Base-by-base conservation (phyloP, 108 stramenopile genomes). In the Cyclostephanos invisitatus region DNA sequence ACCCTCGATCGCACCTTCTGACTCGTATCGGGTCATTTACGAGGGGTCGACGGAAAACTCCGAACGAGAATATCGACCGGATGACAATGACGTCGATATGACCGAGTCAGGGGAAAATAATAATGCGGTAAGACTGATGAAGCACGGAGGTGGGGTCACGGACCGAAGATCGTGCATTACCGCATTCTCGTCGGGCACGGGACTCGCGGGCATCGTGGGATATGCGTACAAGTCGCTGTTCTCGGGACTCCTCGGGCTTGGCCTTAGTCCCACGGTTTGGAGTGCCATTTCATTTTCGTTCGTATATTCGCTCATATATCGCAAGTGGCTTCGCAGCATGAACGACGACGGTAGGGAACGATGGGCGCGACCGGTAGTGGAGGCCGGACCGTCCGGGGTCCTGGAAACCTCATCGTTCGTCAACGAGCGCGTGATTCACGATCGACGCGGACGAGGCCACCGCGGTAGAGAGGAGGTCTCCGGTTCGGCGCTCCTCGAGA, bases 151-250 rank as follows among this genome's bases (percentile, higher is more conserved):
- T n/a, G n/a, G n/a, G n/a, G 38, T 20, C 48, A 20, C 44, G 14
- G 15, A 14, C 44, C 44, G 17, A 46, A 57, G 67, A 20, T 10
- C 48, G 44, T 88, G 85, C 63, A 72, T 94, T 20, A 89, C 88
- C 11, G 76, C 83, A 10, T 94, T 88, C 70, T 89, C 92, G 35
- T 85, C 84, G 8, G 90, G 93, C 15, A 94, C 93, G 17, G 93
- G 93, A 29, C 61, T 88, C n/a, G 90, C 90, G 17, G 93, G 93
- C 20, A 83, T 91, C 24, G 77, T 87, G 57, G 92, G 89, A 15
- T 93, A 85, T 65, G 83, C 77, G 10, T 93, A 85, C 78, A 87
- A 85, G 27, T 60, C 69, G 18, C 44, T 84, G 4, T 66, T 80
- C 25, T 60, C 75, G 22, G 65, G 68, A 2, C 32, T 73, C 32